Evolutionary conservation across 768 basidiomycete species (phyloP).

Genomic region (Lenzites betulinus): DNA sequence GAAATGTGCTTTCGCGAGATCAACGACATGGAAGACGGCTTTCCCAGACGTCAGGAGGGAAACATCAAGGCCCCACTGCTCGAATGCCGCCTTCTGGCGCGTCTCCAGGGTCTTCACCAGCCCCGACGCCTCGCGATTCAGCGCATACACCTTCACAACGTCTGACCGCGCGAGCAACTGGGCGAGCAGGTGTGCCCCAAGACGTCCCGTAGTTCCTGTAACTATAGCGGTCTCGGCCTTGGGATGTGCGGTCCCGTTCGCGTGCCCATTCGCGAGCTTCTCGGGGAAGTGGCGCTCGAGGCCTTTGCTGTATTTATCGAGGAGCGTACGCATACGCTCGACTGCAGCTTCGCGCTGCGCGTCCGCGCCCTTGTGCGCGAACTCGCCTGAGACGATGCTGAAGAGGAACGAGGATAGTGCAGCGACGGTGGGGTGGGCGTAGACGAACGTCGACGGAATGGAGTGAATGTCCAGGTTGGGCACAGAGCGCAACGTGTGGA

Average conservation of each 20-base stretch:
- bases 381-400: conserved; percentile 5
- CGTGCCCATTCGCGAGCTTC: conserved; percentile 4
- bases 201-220: conserved; percentile 36
- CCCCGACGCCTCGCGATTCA: conserved; percentile 24
- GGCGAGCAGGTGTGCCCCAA: conserved; percentile 33
- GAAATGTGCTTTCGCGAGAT: conserved; percentile 21
- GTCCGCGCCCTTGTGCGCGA: not conserved
- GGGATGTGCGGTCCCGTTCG: not conserved
- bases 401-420: conserved; percentile 14
- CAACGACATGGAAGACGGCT: conserved; percentile 23
- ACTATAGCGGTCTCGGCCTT: conserved; percentile 29
- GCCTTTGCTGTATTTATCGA: conserved; percentile 22
- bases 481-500: conserved; percentile 25
- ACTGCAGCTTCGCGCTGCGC: conserved; percentile 6
- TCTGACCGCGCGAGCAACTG: conserved; percentile 20
- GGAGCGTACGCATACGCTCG: conserved; percentile 19
- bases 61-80: conserved; percentile 15
- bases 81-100: conserved; percentile 22
- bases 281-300: conserved; percentile 11
- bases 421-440: conserved; percentile 24
- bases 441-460: conserved; percentile 26
- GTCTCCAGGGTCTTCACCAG: conserved; percentile 1
- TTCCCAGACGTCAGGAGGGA: conserved; percentile 15
- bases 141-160: conserved; percentile 27
- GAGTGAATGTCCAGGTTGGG: conserved; percentile 7